These are phyloP conservation scores for Pyrenophora teres DNA, from an alignment of 2,329 filamentous ascomycete genomes.

Conservation along the genomic window DNA sequence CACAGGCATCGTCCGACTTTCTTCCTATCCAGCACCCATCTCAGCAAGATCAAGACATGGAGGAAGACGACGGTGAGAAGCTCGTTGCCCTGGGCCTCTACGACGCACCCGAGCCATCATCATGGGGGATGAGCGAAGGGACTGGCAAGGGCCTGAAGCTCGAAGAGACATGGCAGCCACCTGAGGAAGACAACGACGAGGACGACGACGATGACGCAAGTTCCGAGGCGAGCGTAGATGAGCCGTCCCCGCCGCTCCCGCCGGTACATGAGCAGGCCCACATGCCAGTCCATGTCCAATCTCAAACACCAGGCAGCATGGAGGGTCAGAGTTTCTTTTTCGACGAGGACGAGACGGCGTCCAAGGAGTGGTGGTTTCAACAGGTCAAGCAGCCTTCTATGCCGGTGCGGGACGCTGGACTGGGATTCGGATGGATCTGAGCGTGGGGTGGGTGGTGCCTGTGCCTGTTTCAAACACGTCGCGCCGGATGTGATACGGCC, in stretches of 20 bases:
- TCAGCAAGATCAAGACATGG: conserved; percentile 55
- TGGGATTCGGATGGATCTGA: conserved; percentile 48
- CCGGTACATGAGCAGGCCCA: conserved; percentile 24
- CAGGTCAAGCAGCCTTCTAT: conserved; percentile 44
- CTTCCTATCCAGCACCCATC: conserved; percentile 57
- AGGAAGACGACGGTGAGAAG: conserved; percentile 68
- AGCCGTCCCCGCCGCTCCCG: conserved; percentile 39
- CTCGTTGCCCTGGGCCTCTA: conserved; percentile 84
- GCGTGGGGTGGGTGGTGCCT: not conserved
- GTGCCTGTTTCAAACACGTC: conserved; percentile 15
- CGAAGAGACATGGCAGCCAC: conserved; percentile 78
- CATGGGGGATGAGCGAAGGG: conserved; percentile 55
- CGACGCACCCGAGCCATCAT: conserved; percentile 67
- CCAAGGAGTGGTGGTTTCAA: conserved; percentile 50
- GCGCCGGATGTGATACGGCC: conserved; percentile 15
- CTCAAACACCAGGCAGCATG: conserved; percentile 39
- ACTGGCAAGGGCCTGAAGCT: conserved; percentile 77
- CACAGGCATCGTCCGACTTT: conserved; percentile 51
- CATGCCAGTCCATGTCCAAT: conserved; percentile 35
- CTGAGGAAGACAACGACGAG: conserved; percentile 51
- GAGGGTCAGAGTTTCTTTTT: conserved; percentile 50
- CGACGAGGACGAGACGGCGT: conserved; percentile 45
- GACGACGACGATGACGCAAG: conserved; percentile 54
- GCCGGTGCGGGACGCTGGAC: conserved; percentile 46
- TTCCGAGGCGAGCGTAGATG: conserved; percentile 52